Percentiles rank a stretch among this genome's conserved stretches.
Conservation (phyloP, 2,329 filamentous ascomycete genomes). For the Daldinia sp. region DNA sequence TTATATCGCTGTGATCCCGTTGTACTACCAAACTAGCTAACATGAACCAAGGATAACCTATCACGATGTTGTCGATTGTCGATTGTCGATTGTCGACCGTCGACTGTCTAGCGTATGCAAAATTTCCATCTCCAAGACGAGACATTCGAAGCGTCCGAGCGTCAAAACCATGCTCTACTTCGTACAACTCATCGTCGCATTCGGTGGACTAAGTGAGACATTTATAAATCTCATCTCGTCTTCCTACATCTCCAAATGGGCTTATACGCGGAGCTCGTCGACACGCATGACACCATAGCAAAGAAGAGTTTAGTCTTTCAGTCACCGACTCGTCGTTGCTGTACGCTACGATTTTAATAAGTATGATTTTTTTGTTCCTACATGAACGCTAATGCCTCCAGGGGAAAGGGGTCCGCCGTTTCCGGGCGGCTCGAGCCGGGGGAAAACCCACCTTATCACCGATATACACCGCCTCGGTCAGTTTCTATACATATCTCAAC, state of each 20-base stretch:
- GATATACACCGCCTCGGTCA: slow-evolving; percentile 2
- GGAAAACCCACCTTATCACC: neutral
- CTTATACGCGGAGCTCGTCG: neutral
- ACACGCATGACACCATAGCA: neutral
- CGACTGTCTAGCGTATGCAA: neutral
- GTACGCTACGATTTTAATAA: neutral
- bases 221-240: neutral
- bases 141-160: neutral
- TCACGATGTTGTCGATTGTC: no score
- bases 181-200: neutral
- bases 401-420: neutral
- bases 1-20: neutral
- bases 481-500: slow-evolving; percentile 1
- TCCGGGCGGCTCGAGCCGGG: neutral
- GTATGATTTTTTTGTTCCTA: neutral
- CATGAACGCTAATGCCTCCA: neutral
- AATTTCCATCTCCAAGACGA: neutral
- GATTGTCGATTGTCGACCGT: no score
- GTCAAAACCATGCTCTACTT: neutral
- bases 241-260: neutral
- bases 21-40: neutral
- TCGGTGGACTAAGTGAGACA: neutral
- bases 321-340: neutral
- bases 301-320: neutral
- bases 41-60: neutral